Evolutionary conservation across 2,329 filamentous ascomycete genomes (phyloP).

Genomic region (Cladosporium sp.): DNA sequence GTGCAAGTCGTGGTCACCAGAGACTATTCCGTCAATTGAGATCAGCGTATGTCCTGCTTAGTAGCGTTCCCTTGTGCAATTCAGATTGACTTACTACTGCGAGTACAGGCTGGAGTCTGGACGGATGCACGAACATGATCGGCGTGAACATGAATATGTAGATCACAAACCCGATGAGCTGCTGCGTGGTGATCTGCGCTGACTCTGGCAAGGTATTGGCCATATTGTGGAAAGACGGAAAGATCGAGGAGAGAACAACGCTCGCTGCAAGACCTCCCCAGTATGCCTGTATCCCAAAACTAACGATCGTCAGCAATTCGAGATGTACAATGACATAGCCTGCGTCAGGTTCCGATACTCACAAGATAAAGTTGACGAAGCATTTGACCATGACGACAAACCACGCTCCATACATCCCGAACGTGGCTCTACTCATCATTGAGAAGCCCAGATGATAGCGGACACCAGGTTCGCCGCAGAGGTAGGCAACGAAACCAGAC

Average conservation of each 20-base stretch:
- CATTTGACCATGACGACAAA: conserved; percentile 23
- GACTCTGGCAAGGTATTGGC: conserved; percentile 20
- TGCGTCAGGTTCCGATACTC: neutral
- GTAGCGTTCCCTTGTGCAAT: neutral
- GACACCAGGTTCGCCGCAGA: conserved; percentile 17
- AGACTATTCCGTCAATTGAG: neutral
- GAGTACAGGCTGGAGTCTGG: conserved; percentile 11
- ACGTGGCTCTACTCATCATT: conserved; percentile 20
- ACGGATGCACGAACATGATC: conserved; percentile 13
- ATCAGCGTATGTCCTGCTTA: neutral
- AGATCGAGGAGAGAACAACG: conserved; percentile 20
- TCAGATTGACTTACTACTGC: neutral
- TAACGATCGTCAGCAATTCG: neutral
- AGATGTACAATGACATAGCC: neutral
- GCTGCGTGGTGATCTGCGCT: conserved; percentile 11
- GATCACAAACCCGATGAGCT: conserved; percentile 14
- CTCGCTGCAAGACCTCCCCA: conserved; percentile 21
- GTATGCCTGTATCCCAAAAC: conserved; percentile 21
- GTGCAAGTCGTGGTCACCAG: neutral
- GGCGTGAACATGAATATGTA: conserved; percentile 16
- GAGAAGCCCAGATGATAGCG: conserved; percentile 20
- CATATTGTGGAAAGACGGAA: conserved; percentile 19
- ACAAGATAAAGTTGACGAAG: conserved; percentile 20
- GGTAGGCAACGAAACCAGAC: conserved; percentile 17
- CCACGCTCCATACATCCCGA: conserved; percentile 21